phyloP scores from a whole-genome alignment of 2,329 filamentous ascomycete genomes.

The Cladorrhinum sp. region DNA sequence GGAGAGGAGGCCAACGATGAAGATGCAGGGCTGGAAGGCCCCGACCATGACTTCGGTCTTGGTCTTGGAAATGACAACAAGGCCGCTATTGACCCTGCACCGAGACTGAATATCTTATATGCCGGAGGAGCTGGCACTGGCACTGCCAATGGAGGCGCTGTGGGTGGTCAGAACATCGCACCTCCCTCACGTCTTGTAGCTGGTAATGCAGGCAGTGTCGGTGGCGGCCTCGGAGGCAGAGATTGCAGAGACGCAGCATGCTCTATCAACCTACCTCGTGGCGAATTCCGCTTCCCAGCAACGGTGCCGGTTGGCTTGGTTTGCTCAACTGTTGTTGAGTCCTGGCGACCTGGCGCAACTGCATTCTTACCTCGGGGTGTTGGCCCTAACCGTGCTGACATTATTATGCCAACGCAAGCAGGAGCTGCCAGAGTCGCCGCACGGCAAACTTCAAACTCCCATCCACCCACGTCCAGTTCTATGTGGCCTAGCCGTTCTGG shows the following conservation, averaged over 20 bases:
- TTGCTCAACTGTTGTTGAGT: constrained; percentile 3
- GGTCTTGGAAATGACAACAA: not conserved
- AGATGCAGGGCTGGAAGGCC: not conserved
- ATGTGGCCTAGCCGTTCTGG: not conserved
- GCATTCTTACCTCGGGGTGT: constrained; percentile 1
- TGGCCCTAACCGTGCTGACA: not conserved
- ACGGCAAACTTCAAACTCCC: not conserved
- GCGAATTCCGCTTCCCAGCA: not conserved
- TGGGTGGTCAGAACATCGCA: not conserved
- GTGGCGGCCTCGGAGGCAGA: not conserved
- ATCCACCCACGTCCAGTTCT: not conserved
- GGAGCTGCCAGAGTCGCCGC: not conserved
- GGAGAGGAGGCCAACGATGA: not conserved
- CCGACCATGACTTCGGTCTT: not conserved
- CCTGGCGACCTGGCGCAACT: not conserved
- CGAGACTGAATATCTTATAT: not conserved
- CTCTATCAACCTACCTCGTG: not conserved
- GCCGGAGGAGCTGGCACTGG: not conserved
- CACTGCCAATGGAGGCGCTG: not conserved
- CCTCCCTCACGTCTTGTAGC: not conserved
- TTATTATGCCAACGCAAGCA: not conserved
- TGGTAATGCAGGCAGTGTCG: not conserved
- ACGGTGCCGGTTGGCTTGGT: not conserved
- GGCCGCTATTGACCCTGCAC: not conserved
- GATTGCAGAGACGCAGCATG: not conserved